Base-by-base conservation (phyloP, 768 basidiomycete species). In the Phaffia tasmanica region DNA sequence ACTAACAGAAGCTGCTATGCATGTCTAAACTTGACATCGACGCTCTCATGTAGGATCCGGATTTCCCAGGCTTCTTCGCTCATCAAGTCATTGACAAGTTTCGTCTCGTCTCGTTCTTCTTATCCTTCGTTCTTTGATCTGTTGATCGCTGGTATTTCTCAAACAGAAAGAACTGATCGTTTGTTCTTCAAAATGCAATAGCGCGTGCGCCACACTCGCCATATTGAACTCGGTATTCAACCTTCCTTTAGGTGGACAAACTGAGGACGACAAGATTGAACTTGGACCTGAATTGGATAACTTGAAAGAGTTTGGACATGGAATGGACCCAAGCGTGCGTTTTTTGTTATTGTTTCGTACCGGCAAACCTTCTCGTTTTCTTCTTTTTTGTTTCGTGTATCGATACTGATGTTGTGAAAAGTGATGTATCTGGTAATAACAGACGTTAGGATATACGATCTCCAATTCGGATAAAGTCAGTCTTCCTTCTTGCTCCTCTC, bases 121-220 rank as follows among this genome's bases (percentile, higher is more conserved):
- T 11, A 42, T 42, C 11, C 35, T 42, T 42, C 11, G 11, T 42
- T 42, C 35, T 42, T 42, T 42, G 58, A 27, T 9, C 11, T 61
- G 21, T 63, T 68, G 54, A 0, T 69, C 70, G 51, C 4, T 53
- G 5, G n/a, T n/a, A 53, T 27, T 18, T 27, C 51, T n/a, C 5
- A 18, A 8, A 8, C n/a, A 53, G 8, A 8, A 21, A 53, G 51
- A 53, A 3, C 51, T 27, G 51, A 53, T 53, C 18, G 27, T 70
- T 86, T 77, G 89, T 90, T 60, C 89, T 95, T 71, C 51, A 27
- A 53, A 21, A 21, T 18, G 4, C 18, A 91, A 93, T 77, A 99
- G 98, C 72, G 90, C 92, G 4, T 99, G 94, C 72, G 94, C 90
- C 19, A 94, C 92, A n/a, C 79, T 95, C 42, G 93, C 92, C 5